Evolutionary conservation across 176 grass and related monocot species (phyloP).

Genomic region (Luzula sylvatica): DNA sequence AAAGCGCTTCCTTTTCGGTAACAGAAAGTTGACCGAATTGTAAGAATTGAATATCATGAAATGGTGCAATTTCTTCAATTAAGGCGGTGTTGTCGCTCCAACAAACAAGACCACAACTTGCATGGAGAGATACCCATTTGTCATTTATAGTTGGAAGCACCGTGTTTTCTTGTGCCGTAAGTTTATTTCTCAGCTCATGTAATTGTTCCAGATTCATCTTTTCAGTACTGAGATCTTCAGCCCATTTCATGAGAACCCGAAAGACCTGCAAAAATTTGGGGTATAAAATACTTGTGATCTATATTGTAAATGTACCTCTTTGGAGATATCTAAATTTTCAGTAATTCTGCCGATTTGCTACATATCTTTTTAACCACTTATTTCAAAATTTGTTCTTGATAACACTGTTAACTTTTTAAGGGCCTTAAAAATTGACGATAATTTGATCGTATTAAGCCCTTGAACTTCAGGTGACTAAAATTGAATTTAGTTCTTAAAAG

Average conservation of each 20-base stretch:
- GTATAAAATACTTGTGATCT: background rate
- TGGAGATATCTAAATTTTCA: background rate
- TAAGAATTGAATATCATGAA: constrained; percentile 20
- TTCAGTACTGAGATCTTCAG: constrained; percentile 31
- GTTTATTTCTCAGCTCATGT: constrained; percentile 20
- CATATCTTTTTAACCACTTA: no score
- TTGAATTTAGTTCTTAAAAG: no score
- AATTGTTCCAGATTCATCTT: constrained; percentile 24
- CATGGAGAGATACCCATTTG: constrained; percentile 40
- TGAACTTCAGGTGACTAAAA: no score
- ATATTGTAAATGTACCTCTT: background rate
- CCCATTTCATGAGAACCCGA: constrained; percentile 31
- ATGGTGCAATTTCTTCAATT: constrained; percentile 27
- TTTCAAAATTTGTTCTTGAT: background rate
- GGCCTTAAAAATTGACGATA: background rate
- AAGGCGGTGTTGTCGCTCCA: constrained; percentile 26
- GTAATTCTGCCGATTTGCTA: no score
- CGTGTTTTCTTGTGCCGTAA: constrained; percentile 24
- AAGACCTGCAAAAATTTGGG: constrained; percentile 17
- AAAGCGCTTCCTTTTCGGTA: constrained; percentile 22
- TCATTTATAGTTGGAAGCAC: constrained; percentile 33
- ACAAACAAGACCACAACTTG: constrained; percentile 32
- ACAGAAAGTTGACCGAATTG: constrained; percentile 27
- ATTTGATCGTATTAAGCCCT: background rate
- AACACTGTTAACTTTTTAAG: background rate